A percentile compares a stretch with the other conserved stretches of the same genome.
These are phyloP conservation scores for Smittium culicis DNA, from an alignment of 371 early-diverging fungal genomes.

Conservation along the genomic window DNA sequence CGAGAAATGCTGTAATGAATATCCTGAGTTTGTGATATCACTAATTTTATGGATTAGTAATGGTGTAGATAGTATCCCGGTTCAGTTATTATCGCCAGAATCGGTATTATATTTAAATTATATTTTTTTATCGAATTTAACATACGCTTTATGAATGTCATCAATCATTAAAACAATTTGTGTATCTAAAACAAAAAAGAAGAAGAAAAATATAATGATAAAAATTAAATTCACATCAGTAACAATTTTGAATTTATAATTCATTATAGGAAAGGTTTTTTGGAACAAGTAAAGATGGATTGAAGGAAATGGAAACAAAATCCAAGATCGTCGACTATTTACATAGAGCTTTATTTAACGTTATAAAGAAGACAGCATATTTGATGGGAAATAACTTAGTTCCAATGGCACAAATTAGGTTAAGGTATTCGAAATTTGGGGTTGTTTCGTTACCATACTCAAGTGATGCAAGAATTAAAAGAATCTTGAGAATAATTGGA, in stretches of 20 bases:
- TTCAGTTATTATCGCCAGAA: not conserved
- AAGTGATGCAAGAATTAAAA: not conserved
- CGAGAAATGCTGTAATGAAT: not conserved
- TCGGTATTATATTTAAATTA: not conserved
- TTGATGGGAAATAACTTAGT: not conserved
- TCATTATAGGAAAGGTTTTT: not conserved
- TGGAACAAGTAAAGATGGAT: not conserved
- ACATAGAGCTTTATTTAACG: not conserved
- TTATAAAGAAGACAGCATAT: not conserved
- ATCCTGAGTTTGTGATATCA: not conserved
- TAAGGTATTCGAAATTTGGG: not conserved
- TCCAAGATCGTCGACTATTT: not conserved
- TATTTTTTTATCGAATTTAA: no score
- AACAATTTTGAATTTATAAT: no score
- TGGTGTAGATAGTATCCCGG: not conserved
- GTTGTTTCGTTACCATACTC: not conserved
- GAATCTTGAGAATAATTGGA: not conserved
- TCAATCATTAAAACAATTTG: no score
- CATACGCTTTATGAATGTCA: no score
- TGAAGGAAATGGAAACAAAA: not conserved
- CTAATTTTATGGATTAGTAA: not conserved
- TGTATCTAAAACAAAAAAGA: no score
- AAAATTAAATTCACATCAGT: no score
- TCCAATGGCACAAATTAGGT: not conserved
- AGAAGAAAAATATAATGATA: no score